A percentile compares a stretch with the other conserved stretches of the same genome.
Evolutionary conservation across 225 moss, liverwort and hornwort species (phyloP).

Genomic region (Bryum argenteum): DNA sequence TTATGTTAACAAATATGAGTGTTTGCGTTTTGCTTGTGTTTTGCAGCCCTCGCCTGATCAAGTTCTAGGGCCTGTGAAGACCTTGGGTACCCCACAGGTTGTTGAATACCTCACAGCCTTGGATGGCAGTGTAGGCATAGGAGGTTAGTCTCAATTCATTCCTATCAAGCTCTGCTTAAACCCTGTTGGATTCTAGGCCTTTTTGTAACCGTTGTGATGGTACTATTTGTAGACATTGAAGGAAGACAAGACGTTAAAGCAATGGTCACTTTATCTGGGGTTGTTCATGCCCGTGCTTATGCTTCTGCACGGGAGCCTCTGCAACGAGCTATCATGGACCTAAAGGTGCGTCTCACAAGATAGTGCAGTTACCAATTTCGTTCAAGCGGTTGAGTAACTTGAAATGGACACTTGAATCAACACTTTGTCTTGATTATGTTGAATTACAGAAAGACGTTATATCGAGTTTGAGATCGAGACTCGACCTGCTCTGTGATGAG

Average conservation of each 20-base stretch:
- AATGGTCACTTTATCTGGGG: constrained; percentile 60
- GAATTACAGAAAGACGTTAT: constrained; percentile 73
- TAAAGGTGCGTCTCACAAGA: constrained; percentile 58
- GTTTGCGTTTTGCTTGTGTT: constrained; percentile 4
- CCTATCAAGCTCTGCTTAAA: constrained; percentile 1
- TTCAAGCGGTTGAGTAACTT: not conserved
- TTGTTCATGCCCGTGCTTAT: constrained; percentile 80
- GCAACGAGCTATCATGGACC: constrained; percentile 68
- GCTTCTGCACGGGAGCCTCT: constrained; percentile 72
- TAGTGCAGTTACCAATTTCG: not conserved
- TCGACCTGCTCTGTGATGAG: constrained; percentile 87
- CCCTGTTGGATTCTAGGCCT: not conserved
- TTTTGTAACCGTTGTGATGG: constrained; percentile 8
- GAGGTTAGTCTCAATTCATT: constrained; percentile 51
- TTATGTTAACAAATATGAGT: constrained; percentile 23
- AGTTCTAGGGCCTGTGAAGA: constrained; percentile 64
- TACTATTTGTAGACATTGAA: constrained; percentile 38
- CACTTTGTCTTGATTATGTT: not conserved
- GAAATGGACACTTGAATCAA: not conserved
- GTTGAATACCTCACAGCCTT: constrained; percentile 68
- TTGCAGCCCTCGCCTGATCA: constrained; percentile 49
- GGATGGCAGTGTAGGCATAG: constrained; percentile 46
- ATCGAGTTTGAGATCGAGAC: constrained; percentile 77
- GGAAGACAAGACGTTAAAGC: constrained; percentile 46
- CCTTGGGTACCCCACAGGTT: constrained; percentile 41